Evolutionary conservation across 2,329 filamentous ascomycete genomes (phyloP).

Genomic region (Colletotrichum sp.): DNA sequence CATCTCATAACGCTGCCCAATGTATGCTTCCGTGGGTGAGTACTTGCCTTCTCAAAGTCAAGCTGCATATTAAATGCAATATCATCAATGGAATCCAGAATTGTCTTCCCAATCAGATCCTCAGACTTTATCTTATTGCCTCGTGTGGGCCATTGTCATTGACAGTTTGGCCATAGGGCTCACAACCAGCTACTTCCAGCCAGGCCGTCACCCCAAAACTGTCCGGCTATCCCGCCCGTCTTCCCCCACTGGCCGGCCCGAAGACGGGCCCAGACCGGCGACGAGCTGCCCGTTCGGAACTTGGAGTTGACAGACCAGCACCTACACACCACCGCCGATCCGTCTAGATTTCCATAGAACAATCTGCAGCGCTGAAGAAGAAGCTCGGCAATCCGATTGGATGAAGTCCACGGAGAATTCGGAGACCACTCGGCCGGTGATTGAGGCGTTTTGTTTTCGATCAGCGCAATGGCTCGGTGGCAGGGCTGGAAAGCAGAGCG

Average conservation of each 20-base stretch:
- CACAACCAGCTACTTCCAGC: constrained; percentile 36
- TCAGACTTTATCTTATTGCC: constrained; percentile 40
- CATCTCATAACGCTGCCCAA: too few species aligned
- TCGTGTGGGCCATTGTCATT: too few species aligned
- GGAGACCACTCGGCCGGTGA: background rate
- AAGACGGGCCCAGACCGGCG: background rate
- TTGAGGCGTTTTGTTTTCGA: background rate
- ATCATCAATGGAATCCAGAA: constrained; percentile 56
- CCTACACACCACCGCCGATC: background rate
- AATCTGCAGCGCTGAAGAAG: background rate
- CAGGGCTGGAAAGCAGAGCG: background rate
- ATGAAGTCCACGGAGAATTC: background rate
- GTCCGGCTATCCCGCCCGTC: background rate
- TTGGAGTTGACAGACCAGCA: background rate
- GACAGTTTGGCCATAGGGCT: too few species aligned
- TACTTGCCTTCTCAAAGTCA: constrained; percentile 47
- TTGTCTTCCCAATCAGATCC: constrained; percentile 46
- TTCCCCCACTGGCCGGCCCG: background rate
- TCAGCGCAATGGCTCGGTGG: background rate
- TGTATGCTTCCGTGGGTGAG: too few species aligned
- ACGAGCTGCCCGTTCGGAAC: background rate
- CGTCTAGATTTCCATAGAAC: background rate
- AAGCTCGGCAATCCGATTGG: background rate
- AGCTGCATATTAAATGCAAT: constrained; percentile 59
- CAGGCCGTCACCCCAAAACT: background rate